Conservation (phyloP, 2,329 filamentous ascomycete genomes). For the Apiospora malaysiana region DNA sequence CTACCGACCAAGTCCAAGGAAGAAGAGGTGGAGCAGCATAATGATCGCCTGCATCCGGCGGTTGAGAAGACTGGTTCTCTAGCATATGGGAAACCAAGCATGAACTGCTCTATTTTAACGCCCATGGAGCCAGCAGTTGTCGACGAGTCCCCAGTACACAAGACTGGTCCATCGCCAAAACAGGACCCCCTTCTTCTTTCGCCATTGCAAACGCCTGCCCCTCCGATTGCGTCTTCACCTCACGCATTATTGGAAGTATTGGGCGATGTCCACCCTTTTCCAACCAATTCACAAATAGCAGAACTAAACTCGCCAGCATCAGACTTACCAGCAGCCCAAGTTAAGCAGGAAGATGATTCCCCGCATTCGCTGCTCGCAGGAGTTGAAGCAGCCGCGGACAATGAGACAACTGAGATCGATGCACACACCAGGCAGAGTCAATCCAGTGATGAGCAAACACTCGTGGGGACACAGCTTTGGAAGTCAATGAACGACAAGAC, state of each 20-base stretch:
- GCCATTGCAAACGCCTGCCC: neutral
- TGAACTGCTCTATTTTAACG: neutral
- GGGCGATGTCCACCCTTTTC: neutral
- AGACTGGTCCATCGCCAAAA: neutral
- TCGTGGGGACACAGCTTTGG: neutral
- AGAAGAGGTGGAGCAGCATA: slow-evolving; percentile 4
- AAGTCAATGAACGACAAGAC: neutral
- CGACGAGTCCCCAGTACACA: slow-evolving; percentile 1
- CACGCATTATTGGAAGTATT: neutral
- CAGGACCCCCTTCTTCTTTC: neutral
- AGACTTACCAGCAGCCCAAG: neutral
- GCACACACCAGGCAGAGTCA: neutral
- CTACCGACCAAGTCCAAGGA: neutral
- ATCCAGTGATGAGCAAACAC: neutral
- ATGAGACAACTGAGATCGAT: neutral
- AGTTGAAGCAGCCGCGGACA: neutral
- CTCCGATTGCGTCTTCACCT: neutral
- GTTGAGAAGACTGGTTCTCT: neutral
- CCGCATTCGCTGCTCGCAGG: neutral
- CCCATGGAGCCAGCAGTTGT: neutral
- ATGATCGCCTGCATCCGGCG: slow-evolving; percentile 2
- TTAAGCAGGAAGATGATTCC: neutral
- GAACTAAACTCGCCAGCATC: neutral
- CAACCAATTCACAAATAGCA: neutral
- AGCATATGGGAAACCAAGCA: neutral